Conservation (phyloP, 108 stramenopile species). For the Stephanodiscus triporus region DNA sequence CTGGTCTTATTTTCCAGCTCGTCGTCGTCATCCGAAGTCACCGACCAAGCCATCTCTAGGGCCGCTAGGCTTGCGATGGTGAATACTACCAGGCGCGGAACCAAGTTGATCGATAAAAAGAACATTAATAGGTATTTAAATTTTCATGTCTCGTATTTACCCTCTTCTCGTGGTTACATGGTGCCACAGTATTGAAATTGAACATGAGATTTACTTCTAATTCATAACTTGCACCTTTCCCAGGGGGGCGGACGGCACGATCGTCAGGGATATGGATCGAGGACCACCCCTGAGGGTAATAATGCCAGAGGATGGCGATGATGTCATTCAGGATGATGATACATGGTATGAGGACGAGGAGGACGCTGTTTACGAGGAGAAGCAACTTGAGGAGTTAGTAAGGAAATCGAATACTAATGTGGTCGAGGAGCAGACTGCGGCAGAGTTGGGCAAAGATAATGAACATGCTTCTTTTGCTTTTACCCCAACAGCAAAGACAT, state of each 20-base stretch:
- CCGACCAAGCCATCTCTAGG: no score
- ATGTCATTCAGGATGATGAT: constrained; percentile 12
- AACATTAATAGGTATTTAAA: not conserved
- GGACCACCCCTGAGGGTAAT: constrained; percentile 5
- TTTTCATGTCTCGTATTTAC: no score
- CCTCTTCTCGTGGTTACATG: no score
- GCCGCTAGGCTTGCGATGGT: no score
- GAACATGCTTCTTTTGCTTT: no score
- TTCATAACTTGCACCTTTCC: no score
- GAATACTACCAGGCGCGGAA: no score
- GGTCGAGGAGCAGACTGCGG: not conserved
- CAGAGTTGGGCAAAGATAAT: not conserved
- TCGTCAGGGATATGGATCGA: constrained; percentile 6
- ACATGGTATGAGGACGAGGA: constrained; percentile 32
- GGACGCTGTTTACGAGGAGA: constrained; percentile 5
- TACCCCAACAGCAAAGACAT: not conserved
- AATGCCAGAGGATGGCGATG: constrained; percentile 37
- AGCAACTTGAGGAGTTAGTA: constrained; percentile 6
- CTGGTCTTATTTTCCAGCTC: no score
- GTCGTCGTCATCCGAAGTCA: no score
- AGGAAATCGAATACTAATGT: not conserved
- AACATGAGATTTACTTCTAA: no score
- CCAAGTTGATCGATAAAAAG: not conserved
- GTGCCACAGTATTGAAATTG: no score
- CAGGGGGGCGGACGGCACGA: constrained; percentile 14